Conservation (phyloP, 805 yeast species). For the Maudiozyma bulderi region DNA sequence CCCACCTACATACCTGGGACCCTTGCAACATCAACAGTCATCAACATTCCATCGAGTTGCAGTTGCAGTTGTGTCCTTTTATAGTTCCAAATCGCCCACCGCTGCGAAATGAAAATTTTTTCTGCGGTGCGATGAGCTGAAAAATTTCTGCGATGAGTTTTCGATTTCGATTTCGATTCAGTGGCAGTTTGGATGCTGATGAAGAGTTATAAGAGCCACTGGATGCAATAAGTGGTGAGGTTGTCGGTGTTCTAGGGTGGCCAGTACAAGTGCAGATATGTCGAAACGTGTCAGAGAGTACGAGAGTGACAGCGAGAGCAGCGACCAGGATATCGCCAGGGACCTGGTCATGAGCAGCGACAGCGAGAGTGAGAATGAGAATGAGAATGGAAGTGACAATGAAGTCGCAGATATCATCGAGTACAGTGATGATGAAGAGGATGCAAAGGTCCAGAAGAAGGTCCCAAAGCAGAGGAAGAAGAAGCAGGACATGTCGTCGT, state of each 20-base stretch:
- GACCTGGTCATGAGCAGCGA: constrained; percentile 40
- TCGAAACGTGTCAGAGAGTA: too few relatives aligned
- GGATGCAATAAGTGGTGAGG: too few relatives aligned
- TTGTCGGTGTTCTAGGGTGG: too few relatives aligned
- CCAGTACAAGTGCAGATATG: too few relatives aligned
- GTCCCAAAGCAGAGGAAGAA: constrained; percentile 7
- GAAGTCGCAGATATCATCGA: constrained; percentile 23
- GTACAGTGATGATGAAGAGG: constrained; percentile 33
- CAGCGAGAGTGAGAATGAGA: constrained; percentile 31
- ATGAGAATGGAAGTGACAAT: constrained; percentile 20
- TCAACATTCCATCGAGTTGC: too few relatives aligned
- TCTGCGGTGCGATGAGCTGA: constrained; percentile 9
- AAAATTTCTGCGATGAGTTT: neutral
- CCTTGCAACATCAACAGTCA: too few relatives aligned
- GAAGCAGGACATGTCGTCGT: constrained; percentile 21
- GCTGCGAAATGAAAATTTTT: neutral
- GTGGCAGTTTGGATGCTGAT: neutral
- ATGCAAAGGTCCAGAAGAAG: constrained; percentile 26
- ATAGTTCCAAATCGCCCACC: neutral
- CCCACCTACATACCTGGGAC: too few relatives aligned
- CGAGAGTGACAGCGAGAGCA: constrained; percentile 19
- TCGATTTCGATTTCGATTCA: too few relatives aligned
- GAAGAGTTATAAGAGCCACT: too few relatives aligned
- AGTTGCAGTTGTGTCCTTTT: too few relatives aligned
- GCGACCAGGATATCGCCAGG: constrained; percentile 46